Evolutionary conservation across 148 eudicot species (phyloP), one percentile per base, ranked within the genome.

Genomic region (Vaccinium darrowii): DNA sequence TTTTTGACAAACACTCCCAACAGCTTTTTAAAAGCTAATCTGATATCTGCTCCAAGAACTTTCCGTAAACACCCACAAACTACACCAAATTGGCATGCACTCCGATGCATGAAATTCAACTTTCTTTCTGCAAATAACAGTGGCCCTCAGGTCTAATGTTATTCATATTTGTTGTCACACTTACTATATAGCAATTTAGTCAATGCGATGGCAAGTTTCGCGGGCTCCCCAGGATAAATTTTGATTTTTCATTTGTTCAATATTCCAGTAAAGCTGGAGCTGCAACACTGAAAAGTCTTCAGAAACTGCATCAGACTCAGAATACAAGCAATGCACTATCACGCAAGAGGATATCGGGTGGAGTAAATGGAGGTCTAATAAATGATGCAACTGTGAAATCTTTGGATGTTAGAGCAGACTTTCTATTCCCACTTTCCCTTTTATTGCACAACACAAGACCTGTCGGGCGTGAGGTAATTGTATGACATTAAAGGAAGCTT

Each of bases 391-490:
- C 93, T 16, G 86, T 95, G 90, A 91, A 92, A 67, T 91, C 95
- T 16, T 88, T 95, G 84, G 90, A 91, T 81, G 88, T 87, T 50
- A 92, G 87, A 84, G 91, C 89, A 87, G 95, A 92, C 86, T 89
- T 82, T 67, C 87, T 92, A 72, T 90, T 92, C 84, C 92, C 94
- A 11, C 88, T 92, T 84, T 91, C 98, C 84, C 90, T 91, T 53
- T 87, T 95, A 78, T 88, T 95, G 91, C 94, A 89, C 82, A 95
- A 95, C 81, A 93, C 95, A 47, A 89, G 95, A 86, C 96, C 98
- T 63, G 89, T 92, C 69, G 95, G 96, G 27, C 87, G 84, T 77
- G 92, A 95, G 98, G 98, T 95, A 85, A 43, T 72, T 87, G 47
- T 23, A 21, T 50, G 47, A 15, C 16, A 47, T 47, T 63, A 76